Base-by-base conservation (phyloP, 2,329 filamentous ascomycete species). In the Diaporthe ilicicola region DNA sequence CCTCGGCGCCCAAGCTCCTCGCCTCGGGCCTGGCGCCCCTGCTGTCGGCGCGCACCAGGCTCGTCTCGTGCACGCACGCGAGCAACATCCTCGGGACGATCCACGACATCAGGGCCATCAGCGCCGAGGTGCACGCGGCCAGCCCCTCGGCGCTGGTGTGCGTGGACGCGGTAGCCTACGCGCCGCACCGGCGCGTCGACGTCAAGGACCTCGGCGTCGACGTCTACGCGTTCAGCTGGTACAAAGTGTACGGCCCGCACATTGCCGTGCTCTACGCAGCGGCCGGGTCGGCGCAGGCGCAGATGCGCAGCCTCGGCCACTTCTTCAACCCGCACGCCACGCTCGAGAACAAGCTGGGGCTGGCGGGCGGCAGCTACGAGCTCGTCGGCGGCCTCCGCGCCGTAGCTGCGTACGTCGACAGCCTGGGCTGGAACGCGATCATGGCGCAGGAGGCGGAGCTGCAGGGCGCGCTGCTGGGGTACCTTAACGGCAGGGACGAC, bases 171-270 rank as follows among this genome's bases (percentile, higher is more conserved):
- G 93, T 95, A 0, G 91, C 92, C 4, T 94, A 90, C 76, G 92
- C 93, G 0, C 93, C 93, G 0, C 93, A 95, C 78, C 85, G 92
- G 5, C 83, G 83, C 9, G 81, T 95, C 13, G 91, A 95, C 77
- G 91, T 95, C 5, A 85, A 88, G 73, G 88, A 82, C 0, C 83
- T 94, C 0, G 92, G 87, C 1, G 91, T 92, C 0, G 93, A 95
- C 77, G 91, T 94, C 75, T 95, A 95, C 79, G 82, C 86, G n/a
- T 94, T 95, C 77, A 91, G 87, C 0, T 95, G 92, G 93, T 95
- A 95, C 81, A 95, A 95, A 79, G 89, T 94, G 1, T 95, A 92
- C 77, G 93, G 93, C 0, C 93, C 93, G 1, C 93, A 95, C 75
- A 85, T 94, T 1, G 86, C 92, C 0, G 87, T 91, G 73, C 82